A percentile compares a stretch with the other conserved stretches of the same genome.
Conservation (phyloP, 1,139 yeast genomes). For the Saccharomycopsis crataegensis region DNA sequence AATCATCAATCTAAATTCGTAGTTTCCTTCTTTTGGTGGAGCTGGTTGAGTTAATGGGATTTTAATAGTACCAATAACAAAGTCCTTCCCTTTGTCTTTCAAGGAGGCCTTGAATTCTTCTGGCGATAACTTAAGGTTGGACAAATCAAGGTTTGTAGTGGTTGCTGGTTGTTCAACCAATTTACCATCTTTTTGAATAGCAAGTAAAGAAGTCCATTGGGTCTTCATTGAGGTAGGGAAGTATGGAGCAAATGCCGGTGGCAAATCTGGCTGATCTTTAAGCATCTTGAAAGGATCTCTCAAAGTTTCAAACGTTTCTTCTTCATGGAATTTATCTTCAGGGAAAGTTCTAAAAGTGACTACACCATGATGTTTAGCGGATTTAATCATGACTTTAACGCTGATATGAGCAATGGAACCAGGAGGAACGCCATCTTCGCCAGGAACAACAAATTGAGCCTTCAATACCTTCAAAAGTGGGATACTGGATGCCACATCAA, state of each 20-base stretch:
- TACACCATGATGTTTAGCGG: conserved; percentile 57
- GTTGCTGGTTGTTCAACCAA: conserved; percentile 61
- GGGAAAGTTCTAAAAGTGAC: conserved; percentile 28
- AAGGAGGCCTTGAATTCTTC: conserved; percentile 36
- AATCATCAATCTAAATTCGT: conserved; percentile 56
- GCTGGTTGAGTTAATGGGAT: conserved; percentile 66
- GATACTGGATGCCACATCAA: conserved; percentile 54
- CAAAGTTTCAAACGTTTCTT: conserved; percentile 55
- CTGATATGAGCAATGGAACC: conserved; percentile 66
- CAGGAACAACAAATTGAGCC: conserved; percentile 80
- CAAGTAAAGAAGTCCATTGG: conserved; percentile 62
- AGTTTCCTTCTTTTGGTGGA: conserved; percentile 56
- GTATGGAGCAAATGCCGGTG: conserved; percentile 60
- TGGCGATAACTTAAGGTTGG: conserved; percentile 47
- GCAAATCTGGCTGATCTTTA: conserved; percentile 57
- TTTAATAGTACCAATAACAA: conserved; percentile 63
- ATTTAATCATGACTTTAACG: conserved; percentile 66
- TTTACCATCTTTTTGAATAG: conserved; percentile 70
- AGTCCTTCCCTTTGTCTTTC: conserved; percentile 35
- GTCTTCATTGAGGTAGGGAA: conserved; percentile 53
- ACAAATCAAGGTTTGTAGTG: conserved; percentile 46
- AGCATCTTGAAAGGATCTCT: conserved; percentile 67
- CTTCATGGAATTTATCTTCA: conserved; percentile 34
- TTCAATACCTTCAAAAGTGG: conserved; percentile 66
- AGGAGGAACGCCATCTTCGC: conserved; percentile 75